A percentile compares a stretch with the other conserved stretches of the same genome.
Conservation (phyloP, 2,329 filamentous ascomycete species). For the Fusarium sp. region DNA sequence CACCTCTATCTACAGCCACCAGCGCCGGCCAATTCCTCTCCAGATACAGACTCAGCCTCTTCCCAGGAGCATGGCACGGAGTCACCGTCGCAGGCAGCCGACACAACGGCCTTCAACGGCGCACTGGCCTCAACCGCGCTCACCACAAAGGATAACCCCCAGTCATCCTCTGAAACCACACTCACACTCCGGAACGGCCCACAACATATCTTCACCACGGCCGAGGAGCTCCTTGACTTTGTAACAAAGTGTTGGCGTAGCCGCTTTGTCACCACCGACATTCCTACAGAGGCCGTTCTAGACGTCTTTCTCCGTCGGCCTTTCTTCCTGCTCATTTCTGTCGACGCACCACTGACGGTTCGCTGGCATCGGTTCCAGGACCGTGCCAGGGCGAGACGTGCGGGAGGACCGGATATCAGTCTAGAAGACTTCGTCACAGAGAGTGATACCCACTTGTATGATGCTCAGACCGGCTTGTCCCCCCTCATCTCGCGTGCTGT, state of each 20-base stretch:
- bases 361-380: constrained; percentile 82
- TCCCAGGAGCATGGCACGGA: constrained; percentile 23
- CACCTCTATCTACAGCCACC: constrained; percentile 68
- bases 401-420: constrained; percentile 46
- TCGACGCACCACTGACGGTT: constrained; percentile 87
- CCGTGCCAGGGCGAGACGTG: constrained; percentile 37
- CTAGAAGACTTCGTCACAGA: constrained; percentile 67
- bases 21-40: constrained; percentile 13
- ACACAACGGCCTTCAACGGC: constrained; percentile 38
- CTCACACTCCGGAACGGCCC: constrained; percentile 42
- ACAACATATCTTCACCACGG: constrained; percentile 65
- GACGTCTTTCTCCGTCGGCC: constrained; percentile 82
- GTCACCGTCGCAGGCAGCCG: constrained; percentile 16
- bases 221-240: constrained; percentile 80
- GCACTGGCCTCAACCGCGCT: constrained; percentile 44
- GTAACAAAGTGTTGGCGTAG: constrained; percentile 86
- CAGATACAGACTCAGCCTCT: constrained; percentile 16
- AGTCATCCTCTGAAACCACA: constrained; percentile 43
- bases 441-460: constrained; percentile 82
- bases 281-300: constrained; percentile 77
- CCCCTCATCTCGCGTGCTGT: constrained; percentile 84
- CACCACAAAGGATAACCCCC: constrained; percentile 43
- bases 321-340: constrained; percentile 91
- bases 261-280: constrained; percentile 86
- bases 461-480: constrained; percentile 70